Evolutionary conservation across 108 stramenopile genomes (phyloP), one percentile per base, ranked within the genome.

Genomic region (Skeletonema marinoi): DNA sequence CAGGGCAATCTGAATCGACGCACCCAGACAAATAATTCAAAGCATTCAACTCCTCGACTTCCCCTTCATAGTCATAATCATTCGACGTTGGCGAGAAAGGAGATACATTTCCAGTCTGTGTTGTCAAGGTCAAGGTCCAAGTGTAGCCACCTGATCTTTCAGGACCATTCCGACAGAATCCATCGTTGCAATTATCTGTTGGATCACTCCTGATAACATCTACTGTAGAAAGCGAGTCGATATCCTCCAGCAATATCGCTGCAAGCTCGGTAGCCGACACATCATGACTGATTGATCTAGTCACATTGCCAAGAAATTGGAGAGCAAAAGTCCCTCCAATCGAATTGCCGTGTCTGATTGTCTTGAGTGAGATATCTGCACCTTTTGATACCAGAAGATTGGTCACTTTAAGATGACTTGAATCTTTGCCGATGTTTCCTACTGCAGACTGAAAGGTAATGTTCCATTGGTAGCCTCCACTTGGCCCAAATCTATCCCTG

Each of bases 291-390:
- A 84, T 70, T 38, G 46, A 38, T 25, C 77, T 56, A 12, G 91
- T 89, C 33, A 60, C 51, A 21, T 64, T 70, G 6, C 87, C 90
- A 11, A 81, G 59, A 64, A 92, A 93, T 13, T 25, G 64, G 54
- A 96, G 83, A 36, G 84, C 32, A 75, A 94, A 96, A 1, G 25
- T 48, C 6, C 93, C 93, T 59, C 88, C 90, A 21, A 94, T 77
- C 1, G 71, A 39, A 73, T 92, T 96, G 12, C 92, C 92, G 30
- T 89, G 56, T 51, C 32, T 48, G 2, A 84, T 12, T 32, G 90
- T 92, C 11, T 74, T 63, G 5, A 87, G 61, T 7, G 71, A 46
- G 9, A 88, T 73, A 13, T 25, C 25, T 21, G 93, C 86, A 6
- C 85, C 90, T 39, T 88, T 65, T 10, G 89, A 90, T 31, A 68